phyloP scores from a whole-genome alignment of 192 early-diverging fungal genomes.

The Chytriomyces sp. region DNA sequence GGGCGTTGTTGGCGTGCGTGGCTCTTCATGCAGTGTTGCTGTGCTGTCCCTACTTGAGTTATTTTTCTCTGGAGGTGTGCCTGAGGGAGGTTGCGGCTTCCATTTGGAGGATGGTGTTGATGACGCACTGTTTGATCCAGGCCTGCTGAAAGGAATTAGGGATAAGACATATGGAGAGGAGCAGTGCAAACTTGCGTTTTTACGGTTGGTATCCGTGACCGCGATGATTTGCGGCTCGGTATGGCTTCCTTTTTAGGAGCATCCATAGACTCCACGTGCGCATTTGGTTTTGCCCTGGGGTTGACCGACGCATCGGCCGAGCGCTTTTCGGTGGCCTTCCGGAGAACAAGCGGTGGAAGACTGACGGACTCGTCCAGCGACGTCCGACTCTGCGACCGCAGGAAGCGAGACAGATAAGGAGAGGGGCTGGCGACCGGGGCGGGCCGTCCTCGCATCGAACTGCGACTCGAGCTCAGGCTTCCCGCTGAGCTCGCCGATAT shows the following conservation, averaged over 20 bases:
- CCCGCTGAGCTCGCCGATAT: constrained; percentile 7
- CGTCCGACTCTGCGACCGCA: background rate
- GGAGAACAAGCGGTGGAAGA: background rate
- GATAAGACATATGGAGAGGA: too few relatives aligned
- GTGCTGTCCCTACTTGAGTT: background rate
- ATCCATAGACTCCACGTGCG: background rate
- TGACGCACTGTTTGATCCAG: too few relatives aligned
- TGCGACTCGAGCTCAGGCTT: background rate
- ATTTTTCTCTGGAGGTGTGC: background rate
- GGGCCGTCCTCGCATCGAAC: background rate
- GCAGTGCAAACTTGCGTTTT: too few relatives aligned
- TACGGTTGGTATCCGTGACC: too few relatives aligned
- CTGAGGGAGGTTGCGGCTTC: too few relatives aligned
- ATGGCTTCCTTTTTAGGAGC: background rate
- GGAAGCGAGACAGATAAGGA: background rate
- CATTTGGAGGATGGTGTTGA: too few relatives aligned
- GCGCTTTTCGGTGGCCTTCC: background rate
- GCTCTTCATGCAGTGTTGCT: background rate
- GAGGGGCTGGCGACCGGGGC: background rate
- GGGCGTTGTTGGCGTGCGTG: background rate
- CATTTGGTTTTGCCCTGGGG: background rate
- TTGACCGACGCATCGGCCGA: background rate
- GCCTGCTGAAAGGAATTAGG: too few relatives aligned
- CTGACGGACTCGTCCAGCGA: background rate
- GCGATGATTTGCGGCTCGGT: background rate